Evolutionary conservation across 345 rosid genomes (phyloP).

Genomic region (Diplotaxis tenuifolia): DNA sequence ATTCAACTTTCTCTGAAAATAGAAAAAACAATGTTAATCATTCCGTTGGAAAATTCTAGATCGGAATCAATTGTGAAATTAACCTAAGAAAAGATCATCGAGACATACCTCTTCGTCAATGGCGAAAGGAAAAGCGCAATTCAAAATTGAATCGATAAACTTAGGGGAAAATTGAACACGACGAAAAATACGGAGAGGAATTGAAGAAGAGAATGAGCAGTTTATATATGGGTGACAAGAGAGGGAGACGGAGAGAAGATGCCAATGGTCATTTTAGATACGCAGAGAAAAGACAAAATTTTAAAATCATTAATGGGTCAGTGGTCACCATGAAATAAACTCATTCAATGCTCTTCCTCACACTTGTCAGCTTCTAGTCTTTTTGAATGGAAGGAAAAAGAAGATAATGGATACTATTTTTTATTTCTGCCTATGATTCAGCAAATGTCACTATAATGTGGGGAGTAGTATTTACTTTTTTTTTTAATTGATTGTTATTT

Average conservation of each 20-base stretch:
- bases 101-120: constrained; percentile 7
- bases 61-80: background rate
- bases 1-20: background rate
- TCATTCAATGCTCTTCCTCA: background rate
- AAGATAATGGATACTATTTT: background rate
- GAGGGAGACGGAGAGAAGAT: background rate
- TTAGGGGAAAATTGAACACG: background rate
- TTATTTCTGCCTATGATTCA: background rate
- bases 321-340: background rate
- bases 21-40: background rate
- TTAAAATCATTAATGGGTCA: background rate
- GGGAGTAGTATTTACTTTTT: background rate
- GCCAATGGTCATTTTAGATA: background rate
- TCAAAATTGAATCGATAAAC: background rate
- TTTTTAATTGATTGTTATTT: background rate
- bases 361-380: background rate
- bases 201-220: constrained; percentile 5
- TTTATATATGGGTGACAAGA: background rate
- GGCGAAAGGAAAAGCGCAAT: background rate
- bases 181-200: background rate
- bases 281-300: background rate
- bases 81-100: background rate
- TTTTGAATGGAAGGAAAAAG: background rate
- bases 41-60: background rate
- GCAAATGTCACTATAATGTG: background rate